These are phyloP conservation scores for Brassica napus DNA, from an alignment of 345 rosid species.

Conservation along the genomic window Da-Ae NC_063449.1:9071001-9071500, in stretches of 20 bases:
- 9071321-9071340: slow-evolving; percentile 34
- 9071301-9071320: slow-evolving; percentile 41
- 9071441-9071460: too few relatives aligned
- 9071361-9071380: slow-evolving; percentile 1
- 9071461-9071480: too few relatives aligned
- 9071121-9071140: slow-evolving; percentile 80
- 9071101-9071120: slow-evolving; percentile 88
- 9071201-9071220: slow-evolving; percentile 63
- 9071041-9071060: slow-evolving; percentile 79
- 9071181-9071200: slow-evolving; percentile 84
- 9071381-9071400: background rate
- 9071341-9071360: slow-evolving; percentile 23
- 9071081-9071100: slow-evolving; percentile 74
- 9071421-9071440: too few relatives aligned
- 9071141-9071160: slow-evolving; percentile 64
- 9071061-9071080: slow-evolving; percentile 72
- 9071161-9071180: slow-evolving; percentile 38
- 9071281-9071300: slow-evolving; percentile 14
- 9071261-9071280: slow-evolving; percentile 35
- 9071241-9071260: slow-evolving; percentile 39
- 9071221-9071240: slow-evolving; percentile 25
- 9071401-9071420: too few relatives aligned
- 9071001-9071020: slow-evolving; percentile 91
- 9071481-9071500: too few relatives aligned
- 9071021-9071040: slow-evolving; percentile 87